These are phyloP conservation scores for Fusarium humuli DNA, from an alignment of 2,329 filamentous ascomycete genomes.

Conservation along the genomic window DNA sequence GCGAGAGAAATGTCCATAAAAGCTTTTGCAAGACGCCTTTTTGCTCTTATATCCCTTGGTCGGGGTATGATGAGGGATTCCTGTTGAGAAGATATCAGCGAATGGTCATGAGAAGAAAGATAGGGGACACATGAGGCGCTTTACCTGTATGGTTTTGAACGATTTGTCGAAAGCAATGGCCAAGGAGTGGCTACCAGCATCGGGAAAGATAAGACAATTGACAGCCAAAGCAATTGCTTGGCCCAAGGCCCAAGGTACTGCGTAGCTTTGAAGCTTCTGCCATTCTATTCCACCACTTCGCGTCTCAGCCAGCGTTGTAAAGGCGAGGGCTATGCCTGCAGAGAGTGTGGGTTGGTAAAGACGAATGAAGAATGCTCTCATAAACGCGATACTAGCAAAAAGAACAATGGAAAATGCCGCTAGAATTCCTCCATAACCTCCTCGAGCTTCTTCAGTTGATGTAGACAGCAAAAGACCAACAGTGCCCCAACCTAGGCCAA, in stretches of 20 bases:
- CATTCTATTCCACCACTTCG: slow-evolving; percentile 57
- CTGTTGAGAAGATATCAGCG: slow-evolving; percentile 23
- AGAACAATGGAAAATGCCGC: slow-evolving; percentile 66
- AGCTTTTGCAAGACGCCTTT: slow-evolving; percentile 60
- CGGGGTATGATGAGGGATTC: slow-evolving; percentile 51
- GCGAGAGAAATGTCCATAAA: slow-evolving; percentile 68
- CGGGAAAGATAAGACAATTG: slow-evolving; percentile 62
- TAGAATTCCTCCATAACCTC: slow-evolving; percentile 66
- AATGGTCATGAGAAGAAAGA: not conserved
- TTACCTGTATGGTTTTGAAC: slow-evolving; percentile 60
- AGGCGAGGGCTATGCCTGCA: slow-evolving; percentile 67
- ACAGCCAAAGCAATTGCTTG: slow-evolving; percentile 64
- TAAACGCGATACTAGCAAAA: slow-evolving; percentile 62
- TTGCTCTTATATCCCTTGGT: slow-evolving; percentile 48
- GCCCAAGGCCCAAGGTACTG: slow-evolving; percentile 66
- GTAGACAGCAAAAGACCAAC: slow-evolving; percentile 66
- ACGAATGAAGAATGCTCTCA: slow-evolving; percentile 67
- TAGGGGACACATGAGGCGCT: slow-evolving; percentile 1
- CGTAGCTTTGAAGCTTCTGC: slow-evolving; percentile 64
- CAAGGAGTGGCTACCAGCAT: slow-evolving; percentile 66
- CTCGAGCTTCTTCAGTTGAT: slow-evolving; percentile 58
- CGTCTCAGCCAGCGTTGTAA: slow-evolving; percentile 64
- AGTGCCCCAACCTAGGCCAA: slow-evolving; percentile 66
- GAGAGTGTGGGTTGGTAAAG: slow-evolving; percentile 67
- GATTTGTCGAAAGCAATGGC: slow-evolving; percentile 61